Base-by-base conservation (phyloP, 1,139 yeast genomes). In the Taphrina populina region DNA sequence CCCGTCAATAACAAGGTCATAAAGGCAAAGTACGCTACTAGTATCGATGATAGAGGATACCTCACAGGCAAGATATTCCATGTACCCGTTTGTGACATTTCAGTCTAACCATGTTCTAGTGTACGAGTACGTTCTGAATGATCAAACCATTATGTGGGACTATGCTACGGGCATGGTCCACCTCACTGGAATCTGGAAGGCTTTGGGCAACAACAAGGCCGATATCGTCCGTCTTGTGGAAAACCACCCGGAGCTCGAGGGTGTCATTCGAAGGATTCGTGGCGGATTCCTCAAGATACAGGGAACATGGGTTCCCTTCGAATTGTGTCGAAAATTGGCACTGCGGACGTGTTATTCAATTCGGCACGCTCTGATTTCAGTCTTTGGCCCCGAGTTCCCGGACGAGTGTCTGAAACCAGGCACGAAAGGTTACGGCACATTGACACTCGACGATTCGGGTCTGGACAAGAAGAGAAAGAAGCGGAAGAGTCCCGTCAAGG, bases 221-320 rank as follows among this genome's bases (percentile, higher is more conserved):
- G 92, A 84, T 69, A 84, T 86, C 49, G 87, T 83, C 57, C 82
- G 82, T 67, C 71, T 85, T 44, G 73, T 85, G 39, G 94, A 85
- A 66, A 80, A 83, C 54, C 81, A 84, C 26, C 94, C 88, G 3
- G 83, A 78, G 64, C 71, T 77, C 62, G 80, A 78, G 68, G 87
- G 82, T 36, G 78, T 78, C 39, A 79, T 88, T 56, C 80, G 81
- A 63, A 76, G 96, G 49, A 88, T 88, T 19, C 73, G 96, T 57
- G 97, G 97, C 43, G 97, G 96, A 2, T 87, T 82, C 65, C 76
- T 90, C 63, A 88, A 88, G 73, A 87, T 90, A 64, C 97, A 90
- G 71, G 97, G 97, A 1, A 88, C 96, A 3, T 90, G 96, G 96
- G 71, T 88, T 39, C 95, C 96, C 1, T 84, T 72, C 66, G 77